These are phyloP conservation scores for Globisporangium barbulae DNA, from an alignment of 352 stramenopile species.

Conservation along the genomic window DNA sequence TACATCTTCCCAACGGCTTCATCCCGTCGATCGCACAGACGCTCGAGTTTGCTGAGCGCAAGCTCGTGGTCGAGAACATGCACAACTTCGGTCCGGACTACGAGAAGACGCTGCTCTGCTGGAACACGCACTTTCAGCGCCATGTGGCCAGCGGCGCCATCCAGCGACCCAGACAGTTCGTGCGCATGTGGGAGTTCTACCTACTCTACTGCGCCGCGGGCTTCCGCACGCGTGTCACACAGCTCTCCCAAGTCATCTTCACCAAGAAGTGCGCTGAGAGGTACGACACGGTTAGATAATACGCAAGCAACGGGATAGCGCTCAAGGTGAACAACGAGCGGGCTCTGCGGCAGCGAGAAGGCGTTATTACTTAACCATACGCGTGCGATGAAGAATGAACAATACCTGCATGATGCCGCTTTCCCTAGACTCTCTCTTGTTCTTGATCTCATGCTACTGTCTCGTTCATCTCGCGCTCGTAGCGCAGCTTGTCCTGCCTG, in stretches of 20 bases:
- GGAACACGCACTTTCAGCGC: slow-evolving; percentile 77
- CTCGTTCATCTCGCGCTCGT: slow-evolving; percentile 75
- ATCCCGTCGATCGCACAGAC: slow-evolving; percentile 75
- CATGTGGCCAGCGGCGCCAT: slow-evolving; percentile 66
- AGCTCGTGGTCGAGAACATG: slow-evolving; percentile 72
- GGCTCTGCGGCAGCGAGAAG: background rate
- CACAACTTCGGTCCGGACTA: slow-evolving; percentile 86
- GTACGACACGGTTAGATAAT: slow-evolving; percentile 73
- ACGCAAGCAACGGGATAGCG: background rate
- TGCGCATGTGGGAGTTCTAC: slow-evolving; percentile 89
- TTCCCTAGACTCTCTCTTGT: background rate
- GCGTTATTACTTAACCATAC: slow-evolving; percentile 4
- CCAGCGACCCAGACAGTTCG: slow-evolving; percentile 71
- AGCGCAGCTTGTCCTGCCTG: slow-evolving; percentile 57
- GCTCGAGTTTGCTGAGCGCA: slow-evolving; percentile 65
- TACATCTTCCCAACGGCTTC: slow-evolving; percentile 90
- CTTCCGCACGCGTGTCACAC: slow-evolving; percentile 80
- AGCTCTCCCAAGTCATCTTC: slow-evolving; percentile 78
- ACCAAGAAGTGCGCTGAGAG: slow-evolving; percentile 73
- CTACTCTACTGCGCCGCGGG: slow-evolving; percentile 83
- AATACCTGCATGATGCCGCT: background rate
- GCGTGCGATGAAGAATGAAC: slow-evolving; percentile 1
- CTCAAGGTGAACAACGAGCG: background rate
- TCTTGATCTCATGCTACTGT: slow-evolving; percentile 25
- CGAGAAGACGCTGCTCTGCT: slow-evolving; percentile 86